Evolutionary conservation across 306 rosid species (phyloP), one percentile per base, ranked within the genome.

Genomic region (Fagus crenata): DNA sequence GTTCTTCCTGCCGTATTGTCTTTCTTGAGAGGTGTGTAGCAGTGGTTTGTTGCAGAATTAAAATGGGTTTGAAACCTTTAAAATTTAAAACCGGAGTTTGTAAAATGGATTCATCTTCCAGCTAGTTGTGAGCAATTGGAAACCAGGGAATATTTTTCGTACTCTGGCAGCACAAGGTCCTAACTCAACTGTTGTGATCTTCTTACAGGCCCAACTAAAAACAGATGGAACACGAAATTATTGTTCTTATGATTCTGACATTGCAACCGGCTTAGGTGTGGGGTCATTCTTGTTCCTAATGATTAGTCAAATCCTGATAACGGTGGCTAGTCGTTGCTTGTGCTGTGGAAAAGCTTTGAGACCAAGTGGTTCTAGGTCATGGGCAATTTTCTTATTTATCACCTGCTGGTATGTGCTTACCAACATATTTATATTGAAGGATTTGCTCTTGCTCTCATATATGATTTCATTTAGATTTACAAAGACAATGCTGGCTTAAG

Each of bases 241-340:
- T 56, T 94, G 98, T 80, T 82, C 28, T 17, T 94, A 92, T 72
- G 92, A 92, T 75, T 85, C 95, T 37, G 93, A 92, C 83, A 84
- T 89, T 40, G 96, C 96, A 73, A 94, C 98, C 2, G 93, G 92
- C 75, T 87, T 94, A 49, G 98, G 98, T 53, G 94, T 86, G 83
- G 96, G 90, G 53, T 89, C 98, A 54, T 74, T 94, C 78, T 67
- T 92, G 75, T 39, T 94, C 76, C 84, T 94, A 46, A 67, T 84
- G 56, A 82, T 85, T 63, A 90, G 97, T 85, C 98, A 94, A 85
- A 86, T 84, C 49, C 87, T 89, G 73, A 82, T 90, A 64, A 88
- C 85, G 95, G 81, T 83, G 72, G 87, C 76, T 55, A 89, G 90
- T 77, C 85, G 88, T 81, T 92, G 96, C 87, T 75, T 94, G 76